Conservation (phyloP, 371 early-diverging fungal species). For the Mucor indicus region DNA sequence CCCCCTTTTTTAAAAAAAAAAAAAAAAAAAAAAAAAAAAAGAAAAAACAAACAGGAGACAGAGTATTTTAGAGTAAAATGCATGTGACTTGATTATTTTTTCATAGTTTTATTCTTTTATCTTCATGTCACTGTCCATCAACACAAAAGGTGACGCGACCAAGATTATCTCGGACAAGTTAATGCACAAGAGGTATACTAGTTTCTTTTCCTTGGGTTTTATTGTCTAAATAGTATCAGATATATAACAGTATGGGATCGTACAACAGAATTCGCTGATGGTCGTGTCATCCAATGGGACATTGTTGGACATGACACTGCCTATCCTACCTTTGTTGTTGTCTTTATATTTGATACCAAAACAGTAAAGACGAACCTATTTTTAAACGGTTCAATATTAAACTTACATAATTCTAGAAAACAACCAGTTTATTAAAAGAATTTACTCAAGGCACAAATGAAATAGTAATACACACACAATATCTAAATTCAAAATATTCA, state of each 20-base stretch:
- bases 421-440: conserved; percentile 57
- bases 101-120: background rate
- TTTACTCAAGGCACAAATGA: conserved; percentile 67
- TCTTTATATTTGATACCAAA: conserved; percentile 46
- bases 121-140: conserved; percentile 25
- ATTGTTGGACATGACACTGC: conserved; percentile 52
- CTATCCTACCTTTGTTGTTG: conserved; percentile 47
- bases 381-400: background rate
- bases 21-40: background rate
- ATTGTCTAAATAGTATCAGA: conserved; percentile 19
- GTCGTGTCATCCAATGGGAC: conserved; percentile 57
- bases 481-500: no score
- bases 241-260: conserved; percentile 59
- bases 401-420: conserved; percentile 31
- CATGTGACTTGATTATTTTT: background rate
- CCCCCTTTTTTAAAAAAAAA: background rate
- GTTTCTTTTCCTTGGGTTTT: background rate
- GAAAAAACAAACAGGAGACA: no score
- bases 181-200: conserved; percentile 34
- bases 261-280: conserved; percentile 51
- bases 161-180: conserved; percentile 33
- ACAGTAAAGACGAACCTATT: conserved; percentile 15
- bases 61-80: background rate
- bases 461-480: conserved; percentile 40
- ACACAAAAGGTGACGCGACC: conserved; percentile 44